phyloP scores from a whole-genome alignment of 148 eudicot species.

The Fagopyrum esculentum region DNA sequence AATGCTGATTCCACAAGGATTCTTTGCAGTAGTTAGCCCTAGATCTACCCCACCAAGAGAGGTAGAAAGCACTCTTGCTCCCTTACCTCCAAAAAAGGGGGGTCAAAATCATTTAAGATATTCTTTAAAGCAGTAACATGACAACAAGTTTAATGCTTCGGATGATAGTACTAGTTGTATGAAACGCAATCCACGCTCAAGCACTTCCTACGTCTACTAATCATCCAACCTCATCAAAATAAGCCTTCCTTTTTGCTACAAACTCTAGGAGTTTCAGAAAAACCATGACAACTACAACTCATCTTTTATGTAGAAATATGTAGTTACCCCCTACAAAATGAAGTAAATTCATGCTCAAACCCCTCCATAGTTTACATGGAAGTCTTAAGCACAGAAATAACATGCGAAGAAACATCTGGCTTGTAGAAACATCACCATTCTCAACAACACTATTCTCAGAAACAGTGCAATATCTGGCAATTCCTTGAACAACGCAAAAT shows the following conservation, averaged over 20 bases:
- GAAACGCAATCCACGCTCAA: not conserved
- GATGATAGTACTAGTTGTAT: not conserved
- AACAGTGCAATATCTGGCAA: not conserved
- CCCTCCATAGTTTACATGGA: not conserved
- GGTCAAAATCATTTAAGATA: not conserved
- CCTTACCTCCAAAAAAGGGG: not conserved
- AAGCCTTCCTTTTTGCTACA: not conserved
- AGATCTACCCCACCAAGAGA: not conserved
- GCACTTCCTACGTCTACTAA: not conserved
- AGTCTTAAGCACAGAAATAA: not conserved
- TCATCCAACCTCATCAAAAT: not conserved
- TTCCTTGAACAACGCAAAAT: not conserved
- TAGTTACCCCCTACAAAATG: not conserved
- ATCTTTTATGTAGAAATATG: not conserved
- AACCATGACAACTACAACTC: slow-evolving; percentile 1
- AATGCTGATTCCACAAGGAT: not conserved
- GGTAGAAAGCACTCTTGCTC: not conserved
- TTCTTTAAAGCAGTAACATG: not conserved
- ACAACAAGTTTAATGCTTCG: not conserved
- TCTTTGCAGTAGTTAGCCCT: not conserved
- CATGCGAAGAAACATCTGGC: not conserved
- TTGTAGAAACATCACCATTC: not conserved
- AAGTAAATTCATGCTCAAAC: not conserved
- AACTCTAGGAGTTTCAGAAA: not conserved
- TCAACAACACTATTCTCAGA: not conserved